Conservation (phyloP, 2,329 filamentous ascomycete species). For the Diaporthe batatas region DNA sequence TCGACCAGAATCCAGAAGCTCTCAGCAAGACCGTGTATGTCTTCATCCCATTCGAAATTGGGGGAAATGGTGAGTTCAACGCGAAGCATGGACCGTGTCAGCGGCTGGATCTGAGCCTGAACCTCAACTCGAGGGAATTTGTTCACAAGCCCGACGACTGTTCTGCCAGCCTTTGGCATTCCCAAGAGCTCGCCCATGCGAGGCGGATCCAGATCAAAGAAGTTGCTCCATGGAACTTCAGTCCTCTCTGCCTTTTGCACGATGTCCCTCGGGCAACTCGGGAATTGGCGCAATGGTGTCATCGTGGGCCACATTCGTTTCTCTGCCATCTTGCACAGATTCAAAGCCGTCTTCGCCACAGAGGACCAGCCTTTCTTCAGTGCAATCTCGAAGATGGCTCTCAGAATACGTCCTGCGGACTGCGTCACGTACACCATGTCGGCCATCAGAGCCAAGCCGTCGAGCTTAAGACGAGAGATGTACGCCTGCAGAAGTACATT, state of each 20-base stretch:
- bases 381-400: conserved; percentile 97
- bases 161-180: conserved; percentile 87
- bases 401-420: conserved; percentile 93
- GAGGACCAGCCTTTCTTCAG: conserved; percentile 96
- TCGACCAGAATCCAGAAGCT: conserved; percentile 98
- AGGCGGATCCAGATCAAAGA: conserved; percentile 96
- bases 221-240: conserved; percentile 91
- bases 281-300: conserved; percentile 94
- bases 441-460: conserved; percentile 95
- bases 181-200: conserved; percentile 95
- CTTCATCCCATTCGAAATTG: conserved; percentile 95
- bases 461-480: conserved; percentile 93
- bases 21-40: conserved; percentile 87
- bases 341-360: conserved; percentile 91
- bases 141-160: conserved; percentile 86
- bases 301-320: conserved; percentile 99
- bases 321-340: conserved; percentile 99
- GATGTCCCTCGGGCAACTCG: conserved; percentile 84
- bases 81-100: conserved; percentile 92
- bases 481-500: conserved; percentile 97
- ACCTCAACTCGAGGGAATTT: conserved; percentile 96
- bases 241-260: conserved; percentile 94
- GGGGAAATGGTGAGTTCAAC: conserved; percentile 92
- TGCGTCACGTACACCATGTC: conserved; percentile 99
- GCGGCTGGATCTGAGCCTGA: conserved; percentile 92